Base-by-base conservation (phyloP, 495 filamentous ascomycete species). In the Amphirosellinia nigrospora region DNA sequence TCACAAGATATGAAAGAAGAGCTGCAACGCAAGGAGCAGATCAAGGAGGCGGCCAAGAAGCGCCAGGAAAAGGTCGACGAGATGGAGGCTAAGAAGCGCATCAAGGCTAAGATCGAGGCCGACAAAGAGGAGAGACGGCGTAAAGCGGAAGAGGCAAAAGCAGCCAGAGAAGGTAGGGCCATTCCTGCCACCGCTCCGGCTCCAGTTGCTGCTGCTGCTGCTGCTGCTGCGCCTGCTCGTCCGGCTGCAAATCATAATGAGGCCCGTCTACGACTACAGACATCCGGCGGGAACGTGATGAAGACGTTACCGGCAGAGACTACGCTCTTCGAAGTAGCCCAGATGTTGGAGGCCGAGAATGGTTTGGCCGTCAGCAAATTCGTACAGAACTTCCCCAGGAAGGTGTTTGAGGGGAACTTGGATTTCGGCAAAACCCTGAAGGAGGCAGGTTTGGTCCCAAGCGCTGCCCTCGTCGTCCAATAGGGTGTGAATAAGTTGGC, bases 371-470 rank as follows among this genome's bases (percentile, higher is more conserved):
- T 96, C 21, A 84, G 82, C 43, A 93, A 88, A 70, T 97, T 99
- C 77, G 87, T 89, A 7, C 91, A 90, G 77, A 97, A 88, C 32
- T 98, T 94, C 77, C 96, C 96, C 7, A 89, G 86, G 76, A 98
- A 98, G 82, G 85, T 90, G 0, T 99, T 90, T 70, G 80, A 83
- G 55, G 87, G 92, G 46, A 80, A 83, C 30, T 83, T 93, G 6
- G 97, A 96, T 78, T 97, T 97, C 76, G 92, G 92, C 10, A 90
- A 93, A 84, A 94, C 94, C 19, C 79, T 99, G 70, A 96, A 96
- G 81, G 96, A 99, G 78, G 91, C 96, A 30, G 94, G 93, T 15
- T 81, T 98, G 69, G 90, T 93, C 15, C 96, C 96, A 11, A 97
- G 93, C 72, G 94, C 94, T 64, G 94, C 90, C 66, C 83, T 99